phyloP scores from a whole-genome alignment of 768 basidiomycete species.

The Heimioporus sp. region DNA sequence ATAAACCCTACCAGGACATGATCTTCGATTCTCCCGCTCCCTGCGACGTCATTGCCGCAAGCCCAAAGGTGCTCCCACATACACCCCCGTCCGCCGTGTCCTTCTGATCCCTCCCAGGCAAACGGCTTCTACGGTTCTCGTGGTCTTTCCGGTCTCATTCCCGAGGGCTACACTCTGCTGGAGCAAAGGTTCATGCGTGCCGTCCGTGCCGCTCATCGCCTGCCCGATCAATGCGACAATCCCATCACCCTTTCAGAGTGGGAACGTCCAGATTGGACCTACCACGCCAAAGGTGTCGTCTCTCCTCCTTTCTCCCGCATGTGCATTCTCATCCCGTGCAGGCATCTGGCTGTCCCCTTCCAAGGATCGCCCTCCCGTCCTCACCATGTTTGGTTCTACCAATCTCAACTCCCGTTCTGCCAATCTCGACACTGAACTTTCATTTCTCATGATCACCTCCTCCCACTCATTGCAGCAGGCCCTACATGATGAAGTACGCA shows the following conservation, averaged over 20 bases:
- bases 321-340: constrained; percentile 27
- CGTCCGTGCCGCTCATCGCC: constrained; percentile 45
- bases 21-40: constrained; percentile 58
- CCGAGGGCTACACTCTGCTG: constrained; percentile 89
- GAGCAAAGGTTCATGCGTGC: constrained; percentile 82
- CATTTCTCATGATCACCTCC: constrained; percentile 77
- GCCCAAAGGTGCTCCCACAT: constrained; percentile 64
- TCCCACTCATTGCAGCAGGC: constrained; percentile 47
- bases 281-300: constrained; percentile 89
- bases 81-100: not conserved
- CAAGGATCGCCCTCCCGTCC: constrained; percentile 47
- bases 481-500: constrained; percentile 53
- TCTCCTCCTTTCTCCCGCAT: not conserved
- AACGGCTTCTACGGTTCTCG: constrained; percentile 93
- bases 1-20: constrained; percentile 72
- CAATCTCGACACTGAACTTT: constrained; percentile 88
- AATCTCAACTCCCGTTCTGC: constrained; percentile 92
- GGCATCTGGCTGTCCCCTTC: constrained; percentile 83
- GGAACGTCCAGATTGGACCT: constrained; percentile 90
- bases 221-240: constrained; percentile 25
- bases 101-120: constrained; percentile 50
- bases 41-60: constrained; percentile 78
- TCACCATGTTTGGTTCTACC: constrained; percentile 92
- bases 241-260: constrained; percentile 83
- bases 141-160: constrained; percentile 90